These are phyloP conservation scores for Citrus medica DNA, from an alignment of 345 rosid species.

Conservation along the genomic window DNA sequence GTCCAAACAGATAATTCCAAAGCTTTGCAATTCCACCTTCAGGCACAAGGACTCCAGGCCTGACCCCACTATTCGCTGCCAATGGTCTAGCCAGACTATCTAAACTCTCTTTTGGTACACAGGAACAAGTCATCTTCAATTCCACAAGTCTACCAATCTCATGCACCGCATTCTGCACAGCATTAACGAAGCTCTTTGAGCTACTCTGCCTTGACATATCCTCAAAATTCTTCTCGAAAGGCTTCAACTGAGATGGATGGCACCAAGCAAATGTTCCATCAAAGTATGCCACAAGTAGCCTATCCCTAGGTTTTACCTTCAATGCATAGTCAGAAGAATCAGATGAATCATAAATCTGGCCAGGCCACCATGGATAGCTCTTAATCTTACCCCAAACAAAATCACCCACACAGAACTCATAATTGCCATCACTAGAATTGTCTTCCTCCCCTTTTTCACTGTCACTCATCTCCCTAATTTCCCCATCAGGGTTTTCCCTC, in stretches of 20 bases:
- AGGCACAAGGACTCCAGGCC: conserved; percentile 59
- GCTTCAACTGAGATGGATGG: conserved; percentile 68
- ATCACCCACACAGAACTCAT: conserved; percentile 67
- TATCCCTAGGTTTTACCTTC: conserved; percentile 50
- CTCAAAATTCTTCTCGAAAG: conserved; percentile 64
- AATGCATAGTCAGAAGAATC: conserved; percentile 73
- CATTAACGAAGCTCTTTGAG: conserved; percentile 46
- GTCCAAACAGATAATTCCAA: conserved; percentile 40
- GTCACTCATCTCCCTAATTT: conserved; percentile 6
- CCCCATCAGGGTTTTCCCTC: conserved; percentile 16
- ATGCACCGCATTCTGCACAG: conserved; percentile 52
- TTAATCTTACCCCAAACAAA: conserved; percentile 94
- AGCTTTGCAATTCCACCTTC: conserved; percentile 52
- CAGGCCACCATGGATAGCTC: conserved; percentile 99
- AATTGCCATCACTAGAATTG: conserved; percentile 29
- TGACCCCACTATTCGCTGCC: conserved; percentile 67
- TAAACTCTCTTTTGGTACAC: conserved; percentile 37
- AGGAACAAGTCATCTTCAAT: conserved; percentile 53
- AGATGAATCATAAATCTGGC: conserved; percentile 67
- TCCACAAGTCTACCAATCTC: conserved; percentile 70
- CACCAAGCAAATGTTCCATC: conserved; percentile 96
- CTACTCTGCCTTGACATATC: conserved; percentile 55
- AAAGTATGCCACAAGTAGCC: conserved; percentile 76
- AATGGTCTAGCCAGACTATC: conserved; percentile 29
- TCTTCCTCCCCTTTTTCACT: conserved; percentile 19